Evolutionary conservation across 495 filamentous ascomycete species (phyloP), one percentile per base, ranked within the genome.

Genomic region (Jackrogersella multiformis): DNA sequence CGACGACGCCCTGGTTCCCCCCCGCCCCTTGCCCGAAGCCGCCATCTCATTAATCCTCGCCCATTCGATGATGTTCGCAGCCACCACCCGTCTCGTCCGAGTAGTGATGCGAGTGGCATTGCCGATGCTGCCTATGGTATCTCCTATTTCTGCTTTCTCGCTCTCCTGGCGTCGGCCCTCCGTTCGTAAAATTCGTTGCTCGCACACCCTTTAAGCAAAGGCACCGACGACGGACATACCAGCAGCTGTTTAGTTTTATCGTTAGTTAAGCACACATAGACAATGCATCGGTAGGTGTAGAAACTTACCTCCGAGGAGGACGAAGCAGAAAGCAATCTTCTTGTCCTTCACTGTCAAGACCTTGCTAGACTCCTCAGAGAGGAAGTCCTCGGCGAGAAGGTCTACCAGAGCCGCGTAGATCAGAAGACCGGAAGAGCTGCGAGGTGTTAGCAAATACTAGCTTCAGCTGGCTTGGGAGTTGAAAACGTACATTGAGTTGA

Each of bases 141-240:
- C n/a, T 32, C 48, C 52, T 56, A n/a, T 51, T 59, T 12, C 42
- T n/a, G 26, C 38, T 5, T 16, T 42, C 42, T 46, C 42, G 9
- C 26, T 45, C 18, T 58, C 21, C 15, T 45, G 36, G 20, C 18
- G 5, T 52, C 53, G 38, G 30, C 55, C 60, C 55, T 39, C 38
- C n/a, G 34, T 58, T 61, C 36, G 23, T 52, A 35, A 32, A 34
- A 24, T 39, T 38, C 20, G 18, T 26, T 56, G 9, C 51, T 15
- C 21, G 18, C 26, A 16, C 20, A 18, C 26, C 41, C 26, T 54
- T 74, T 77, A 81, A 21, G 80, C 80, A 65, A 79, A 78, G 62
- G 82, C 83, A 73, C 79, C 87, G 80, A 86, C 83, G 80, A 87
- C 86, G 78, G 89, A 86, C 89, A 91, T 91, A 81, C 73, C 75